Conservation (phyloP, 805 yeast species). For the Nakazawaea populi region DNA sequence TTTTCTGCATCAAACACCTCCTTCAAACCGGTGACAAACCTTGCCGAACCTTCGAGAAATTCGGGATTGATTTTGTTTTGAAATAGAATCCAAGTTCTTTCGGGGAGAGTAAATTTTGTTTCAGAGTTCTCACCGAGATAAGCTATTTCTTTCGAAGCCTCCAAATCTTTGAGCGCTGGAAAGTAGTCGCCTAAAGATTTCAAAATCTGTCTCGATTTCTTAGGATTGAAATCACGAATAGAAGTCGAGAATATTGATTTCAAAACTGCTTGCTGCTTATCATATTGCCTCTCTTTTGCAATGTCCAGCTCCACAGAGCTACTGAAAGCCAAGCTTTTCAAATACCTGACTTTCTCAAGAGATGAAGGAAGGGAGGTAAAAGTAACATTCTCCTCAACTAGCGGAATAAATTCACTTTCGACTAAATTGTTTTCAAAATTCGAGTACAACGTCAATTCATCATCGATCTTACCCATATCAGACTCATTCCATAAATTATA, state of each 20-base stretch:
- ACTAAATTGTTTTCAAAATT: constrained; percentile 41
- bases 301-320: constrained; percentile 20
- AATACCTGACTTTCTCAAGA: constrained; percentile 54
- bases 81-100: constrained; percentile 37
- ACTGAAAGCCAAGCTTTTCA: constrained; percentile 37
- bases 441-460: constrained; percentile 30
- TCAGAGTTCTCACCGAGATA: constrained; percentile 43
- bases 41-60: constrained; percentile 39
- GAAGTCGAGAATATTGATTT: constrained; percentile 57
- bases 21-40: constrained; percentile 37
- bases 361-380: constrained; percentile 56
- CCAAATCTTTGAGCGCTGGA: constrained; percentile 44
- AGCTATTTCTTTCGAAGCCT: constrained; percentile 50
- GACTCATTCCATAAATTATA: constrained; percentile 61
- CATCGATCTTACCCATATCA: constrained; percentile 25
- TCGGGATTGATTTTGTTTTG: constrained; percentile 30
- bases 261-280: constrained; percentile 32
- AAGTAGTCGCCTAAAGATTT: constrained; percentile 40
- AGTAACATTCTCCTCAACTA: constrained; percentile 26
- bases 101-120: constrained; percentile 52
- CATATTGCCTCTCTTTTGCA: constrained; percentile 9
- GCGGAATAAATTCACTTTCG: constrained; percentile 36
- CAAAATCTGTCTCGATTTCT: constrained; percentile 41
- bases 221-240: constrained; percentile 38
- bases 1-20: constrained; percentile 37